These are phyloP conservation scores for Botrytis aclada DNA, from an alignment of 2,329 filamentous ascomycete genomes.

Conservation along the genomic window DNA sequence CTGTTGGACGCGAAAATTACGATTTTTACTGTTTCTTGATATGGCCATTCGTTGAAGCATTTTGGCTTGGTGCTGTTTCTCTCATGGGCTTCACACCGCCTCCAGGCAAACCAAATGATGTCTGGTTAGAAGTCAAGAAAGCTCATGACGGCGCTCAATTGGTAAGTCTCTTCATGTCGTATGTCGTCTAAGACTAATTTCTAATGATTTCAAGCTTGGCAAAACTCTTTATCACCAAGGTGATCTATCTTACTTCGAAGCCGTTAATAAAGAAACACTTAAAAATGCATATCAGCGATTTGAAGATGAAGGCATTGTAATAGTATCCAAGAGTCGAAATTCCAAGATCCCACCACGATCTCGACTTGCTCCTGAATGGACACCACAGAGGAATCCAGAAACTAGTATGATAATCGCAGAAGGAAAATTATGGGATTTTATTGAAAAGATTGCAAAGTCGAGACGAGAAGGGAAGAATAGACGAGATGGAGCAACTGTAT, in stretches of 20 bases:
- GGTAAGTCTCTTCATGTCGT: slow-evolving; percentile 47
- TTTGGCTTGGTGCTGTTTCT: slow-evolving; percentile 86
- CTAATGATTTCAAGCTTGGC: slow-evolving; percentile 59
- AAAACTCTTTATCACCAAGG: slow-evolving; percentile 98
- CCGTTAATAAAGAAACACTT: slow-evolving; percentile 95
- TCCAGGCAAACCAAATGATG: slow-evolving; percentile 47
- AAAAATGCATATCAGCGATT: slow-evolving; percentile 90
- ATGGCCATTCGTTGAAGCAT: slow-evolving; percentile 96
- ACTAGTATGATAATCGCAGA: slow-evolving; percentile 63
- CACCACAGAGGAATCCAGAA: slow-evolving; percentile 59
- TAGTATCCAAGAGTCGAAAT: slow-evolving; percentile 67
- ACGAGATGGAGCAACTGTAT: slow-evolving; percentile 87
- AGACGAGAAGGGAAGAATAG: slow-evolving; percentile 93
- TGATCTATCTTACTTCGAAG: slow-evolving; percentile 94
- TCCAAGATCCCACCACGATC: slow-evolving; percentile 59
- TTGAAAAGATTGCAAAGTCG: slow-evolving; percentile 77
- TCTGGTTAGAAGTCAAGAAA: slow-evolving; percentile 75
- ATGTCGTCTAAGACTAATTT: slow-evolving; percentile 1
- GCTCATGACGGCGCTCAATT: slow-evolving; percentile 80
- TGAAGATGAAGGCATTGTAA: slow-evolving; percentile 84
- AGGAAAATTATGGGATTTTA: slow-evolving; percentile 87
- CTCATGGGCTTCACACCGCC: slow-evolving; percentile 84
- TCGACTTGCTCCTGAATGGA: slow-evolving; percentile 72
- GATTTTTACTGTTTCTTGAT: slow-evolving; percentile 99
- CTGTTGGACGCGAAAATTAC: slow-evolving; percentile 84